These are phyloP conservation scores for Suillus paluster DNA, from an alignment of 768 basidiomycete genomes.

Conservation along the genomic window DNA sequence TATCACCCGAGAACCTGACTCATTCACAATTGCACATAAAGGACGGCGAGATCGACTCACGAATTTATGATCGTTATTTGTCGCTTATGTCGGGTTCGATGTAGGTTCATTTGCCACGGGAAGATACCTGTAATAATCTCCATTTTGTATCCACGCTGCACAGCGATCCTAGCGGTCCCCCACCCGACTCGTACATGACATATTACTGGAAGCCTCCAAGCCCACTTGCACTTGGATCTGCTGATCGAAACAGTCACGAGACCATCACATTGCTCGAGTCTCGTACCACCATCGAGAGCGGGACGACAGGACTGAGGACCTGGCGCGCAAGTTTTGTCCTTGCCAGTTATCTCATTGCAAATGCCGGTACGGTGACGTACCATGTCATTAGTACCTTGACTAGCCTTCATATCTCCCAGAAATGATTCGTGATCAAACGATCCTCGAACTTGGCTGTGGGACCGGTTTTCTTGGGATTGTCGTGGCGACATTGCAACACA, in stretches of 20 bases:
- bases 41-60: conserved; percentile 66
- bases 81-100: conserved; percentile 43
- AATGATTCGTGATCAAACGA: conserved; percentile 45
- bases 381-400: background rate
- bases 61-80: conserved; percentile 67
- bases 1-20: background rate
- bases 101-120: conserved; percentile 14
- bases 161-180: conserved; percentile 31
- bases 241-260: conserved; percentile 31
- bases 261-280: conserved; percentile 73
- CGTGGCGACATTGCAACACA: conserved; percentile 57
- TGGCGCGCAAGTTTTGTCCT: conserved; percentile 77
- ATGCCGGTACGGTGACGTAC: conserved; percentile 50
- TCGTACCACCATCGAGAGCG: conserved; percentile 70
- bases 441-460: conserved; percentile 80
- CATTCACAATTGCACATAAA: conserved; percentile 27
- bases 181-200: conserved; percentile 59
- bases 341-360: conserved; percentile 59
- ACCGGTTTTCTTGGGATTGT: conserved; percentile 76
- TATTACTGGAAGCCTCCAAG: conserved; percentile 56
- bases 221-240: background rate
- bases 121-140: background rate
- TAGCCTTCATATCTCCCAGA: conserved; percentile 32
- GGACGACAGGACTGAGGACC: conserved; percentile 80
- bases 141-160: background rate